phyloP scores from a whole-genome alignment of 192 early-diverging fungal genomes.

The Rhizoclosmatium globosum region DNA sequence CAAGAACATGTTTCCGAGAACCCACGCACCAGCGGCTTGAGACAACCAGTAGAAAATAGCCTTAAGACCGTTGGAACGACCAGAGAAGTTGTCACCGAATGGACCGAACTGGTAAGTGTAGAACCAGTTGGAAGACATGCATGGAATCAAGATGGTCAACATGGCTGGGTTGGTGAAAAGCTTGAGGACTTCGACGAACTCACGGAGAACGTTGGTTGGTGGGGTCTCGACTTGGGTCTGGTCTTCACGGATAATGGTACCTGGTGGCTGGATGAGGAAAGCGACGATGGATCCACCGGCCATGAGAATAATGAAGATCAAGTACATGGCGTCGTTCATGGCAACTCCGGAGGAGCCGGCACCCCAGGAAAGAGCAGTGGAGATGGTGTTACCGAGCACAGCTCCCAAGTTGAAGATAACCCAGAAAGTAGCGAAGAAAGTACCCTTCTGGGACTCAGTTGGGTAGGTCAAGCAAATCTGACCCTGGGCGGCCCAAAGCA shows the following conservation, averaged over 20 bases:
- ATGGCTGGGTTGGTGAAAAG: slow-evolving; percentile 75
- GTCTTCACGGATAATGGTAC: slow-evolving; percentile 71
- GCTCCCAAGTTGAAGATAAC: slow-evolving; percentile 86
- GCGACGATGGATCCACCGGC: slow-evolving; percentile 65
- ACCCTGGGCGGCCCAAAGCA: slow-evolving; percentile 61
- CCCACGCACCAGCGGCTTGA: not conserved
- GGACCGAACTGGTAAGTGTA: slow-evolving; percentile 75
- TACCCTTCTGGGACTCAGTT: slow-evolving; percentile 77
- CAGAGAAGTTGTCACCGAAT: slow-evolving; percentile 14
- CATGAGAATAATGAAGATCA: slow-evolving; percentile 72
- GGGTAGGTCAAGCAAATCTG: slow-evolving; percentile 89
- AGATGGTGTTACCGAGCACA: slow-evolving; percentile 77
- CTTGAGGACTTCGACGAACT: slow-evolving; percentile 60
- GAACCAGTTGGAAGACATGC: slow-evolving; percentile 80
- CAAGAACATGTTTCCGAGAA: not conserved
- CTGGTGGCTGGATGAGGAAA: slow-evolving; percentile 64
- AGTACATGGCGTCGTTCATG: slow-evolving; percentile 71
- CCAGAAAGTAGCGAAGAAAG: slow-evolving; percentile 86
- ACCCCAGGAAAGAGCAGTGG: slow-evolving; percentile 75
- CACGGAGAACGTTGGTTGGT: slow-evolving; percentile 72
- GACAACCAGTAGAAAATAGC: slow-evolving; percentile 9
- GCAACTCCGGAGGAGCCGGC: slow-evolving; percentile 37
- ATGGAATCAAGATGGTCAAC: slow-evolving; percentile 63
- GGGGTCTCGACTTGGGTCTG: slow-evolving; percentile 71
- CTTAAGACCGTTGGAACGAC: slow-evolving; percentile 4